A percentile compares a stretch with the other conserved stretches of the same genome.
Evolutionary conservation across 1,284 basidiomycete genomes (phyloP).

Genomic region (Cystobasidium slooffiae): DNA sequence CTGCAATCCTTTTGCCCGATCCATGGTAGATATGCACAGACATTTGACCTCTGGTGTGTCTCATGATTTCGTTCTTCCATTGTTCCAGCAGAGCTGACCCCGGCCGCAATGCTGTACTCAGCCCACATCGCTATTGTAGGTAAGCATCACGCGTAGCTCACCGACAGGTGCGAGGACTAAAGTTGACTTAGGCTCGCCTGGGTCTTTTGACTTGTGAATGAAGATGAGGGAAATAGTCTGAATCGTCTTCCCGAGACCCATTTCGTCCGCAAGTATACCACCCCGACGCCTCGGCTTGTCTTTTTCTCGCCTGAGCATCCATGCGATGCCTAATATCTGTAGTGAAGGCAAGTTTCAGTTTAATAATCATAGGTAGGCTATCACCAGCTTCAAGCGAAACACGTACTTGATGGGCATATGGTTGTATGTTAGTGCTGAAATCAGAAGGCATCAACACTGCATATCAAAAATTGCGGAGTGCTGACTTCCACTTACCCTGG

Average conservation of each 20-base stretch:
- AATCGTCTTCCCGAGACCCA: constrained; percentile 99
- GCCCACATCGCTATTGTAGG: background rate
- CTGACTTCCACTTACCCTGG: background rate
- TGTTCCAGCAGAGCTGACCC: constrained; percentile 71
- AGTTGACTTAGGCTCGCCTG: constrained; percentile 64
- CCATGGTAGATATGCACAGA: constrained; percentile 82
- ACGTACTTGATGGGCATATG: constrained; percentile 17
- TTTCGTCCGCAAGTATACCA: constrained; percentile 93
- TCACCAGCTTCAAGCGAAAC: constrained; percentile 47
- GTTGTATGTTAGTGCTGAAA: constrained; percentile 11
- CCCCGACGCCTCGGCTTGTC: constrained; percentile 80
- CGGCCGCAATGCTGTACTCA: background rate
- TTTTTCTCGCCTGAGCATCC: constrained; percentile 95
- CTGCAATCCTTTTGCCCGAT: constrained; percentile 50
- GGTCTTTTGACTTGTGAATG: constrained; percentile 62
- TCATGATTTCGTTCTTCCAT: constrained; percentile 82
- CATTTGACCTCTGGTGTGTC: constrained; percentile 59
- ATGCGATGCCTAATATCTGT: constrained; percentile 91
- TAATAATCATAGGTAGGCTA: too few species aligned
- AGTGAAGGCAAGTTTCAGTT: too few species aligned
- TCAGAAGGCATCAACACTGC: too few species aligned
- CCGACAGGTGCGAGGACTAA: constrained; percentile 92
- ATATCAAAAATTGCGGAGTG: too few species aligned
- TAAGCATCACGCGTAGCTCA: constrained; percentile 12
- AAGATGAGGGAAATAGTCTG: constrained; percentile 92